A percentile compares a stretch with the other conserved stretches of the same genome.
Conservation (phyloP, 371 early-diverging fungal genomes). For the Massospora cicadina region DNA sequence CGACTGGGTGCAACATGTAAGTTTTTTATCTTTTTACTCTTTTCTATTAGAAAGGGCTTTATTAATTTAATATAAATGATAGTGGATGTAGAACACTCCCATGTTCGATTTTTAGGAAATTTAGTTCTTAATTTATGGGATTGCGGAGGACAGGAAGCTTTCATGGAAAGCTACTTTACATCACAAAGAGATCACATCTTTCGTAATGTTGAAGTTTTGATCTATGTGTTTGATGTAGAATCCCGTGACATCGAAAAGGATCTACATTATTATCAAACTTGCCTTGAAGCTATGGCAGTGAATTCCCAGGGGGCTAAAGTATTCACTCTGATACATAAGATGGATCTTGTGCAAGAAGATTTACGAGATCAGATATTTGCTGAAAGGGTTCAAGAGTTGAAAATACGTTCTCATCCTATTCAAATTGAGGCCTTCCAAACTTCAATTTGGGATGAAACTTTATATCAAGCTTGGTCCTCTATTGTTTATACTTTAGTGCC, state of each 20-base stretch:
- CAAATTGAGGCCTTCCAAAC: constrained; percentile 61
- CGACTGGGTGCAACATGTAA: constrained; percentile 87
- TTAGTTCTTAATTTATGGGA: constrained; percentile 92
- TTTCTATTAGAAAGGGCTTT: no score
- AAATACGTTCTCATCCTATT: constrained; percentile 48
- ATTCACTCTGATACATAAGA: constrained; percentile 89
- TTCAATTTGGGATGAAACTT: constrained; percentile 91
- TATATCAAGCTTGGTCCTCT: constrained; percentile 91
- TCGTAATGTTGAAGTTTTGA: constrained; percentile 91
- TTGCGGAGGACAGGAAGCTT: constrained; percentile 85
- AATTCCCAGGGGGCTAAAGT: constrained; percentile 80
- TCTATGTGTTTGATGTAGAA: constrained; percentile 95
- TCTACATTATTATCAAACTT: constrained; percentile 75
- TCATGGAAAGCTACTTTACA: constrained; percentile 91
- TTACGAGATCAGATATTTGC: constrained; percentile 51
- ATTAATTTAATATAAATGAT: no score
- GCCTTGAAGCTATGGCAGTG: constrained; percentile 59
- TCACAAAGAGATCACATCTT: constrained; percentile 86
- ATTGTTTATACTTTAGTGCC: constrained; percentile 90
- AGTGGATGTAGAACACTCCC: constrained; percentile 94
- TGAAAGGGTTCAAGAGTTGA: constrained; percentile 48
- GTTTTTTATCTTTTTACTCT: constrained; percentile 1
- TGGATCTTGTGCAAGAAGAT: constrained; percentile 78
- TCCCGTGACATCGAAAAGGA: constrained; percentile 78
- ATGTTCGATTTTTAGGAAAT: constrained; percentile 86